phyloP scores from a whole-genome alignment of 257 asterid genomes.

The Solanum etuberosum region DNA sequence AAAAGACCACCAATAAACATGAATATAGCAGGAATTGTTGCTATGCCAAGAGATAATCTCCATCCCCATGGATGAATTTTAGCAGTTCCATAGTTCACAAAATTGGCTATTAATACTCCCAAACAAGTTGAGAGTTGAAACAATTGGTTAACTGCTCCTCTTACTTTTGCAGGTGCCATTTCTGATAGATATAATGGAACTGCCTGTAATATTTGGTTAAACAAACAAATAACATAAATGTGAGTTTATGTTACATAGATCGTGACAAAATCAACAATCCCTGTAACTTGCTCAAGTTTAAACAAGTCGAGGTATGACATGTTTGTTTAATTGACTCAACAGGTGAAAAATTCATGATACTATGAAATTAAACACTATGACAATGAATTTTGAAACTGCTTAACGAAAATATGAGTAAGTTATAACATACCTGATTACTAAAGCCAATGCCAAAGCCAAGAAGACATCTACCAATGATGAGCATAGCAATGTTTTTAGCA shows the following conservation, averaged over 20 bases:
- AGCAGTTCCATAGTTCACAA: constrained; percentile 45
- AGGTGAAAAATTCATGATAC: not conserved
- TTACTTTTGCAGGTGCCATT: constrained; percentile 68
- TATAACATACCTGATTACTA: constrained; percentile 50
- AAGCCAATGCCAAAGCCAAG: constrained; percentile 84
- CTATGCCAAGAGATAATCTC: constrained; percentile 65
- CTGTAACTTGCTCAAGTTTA: not conserved
- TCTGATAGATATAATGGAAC: constrained; percentile 77
- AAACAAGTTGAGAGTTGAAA: constrained; percentile 62
- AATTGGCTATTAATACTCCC: constrained; percentile 54
- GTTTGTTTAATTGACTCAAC: not conserved
- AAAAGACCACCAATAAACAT: constrained; percentile 60
- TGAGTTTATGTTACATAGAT: not conserved
- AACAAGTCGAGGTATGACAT: not conserved
- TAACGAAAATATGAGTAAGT: not conserved
- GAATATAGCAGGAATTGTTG: constrained; percentile 49
- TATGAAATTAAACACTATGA: not conserved
- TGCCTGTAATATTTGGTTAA: constrained; percentile 29
- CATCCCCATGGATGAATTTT: constrained; percentile 70
- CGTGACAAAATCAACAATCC: not conserved
- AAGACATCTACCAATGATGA: constrained; percentile 51
- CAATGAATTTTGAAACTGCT: not conserved
- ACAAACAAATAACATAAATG: not conserved
- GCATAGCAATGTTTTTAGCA: constrained; percentile 44
- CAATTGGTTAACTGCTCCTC: constrained; percentile 64